Evolutionary conservation across 1,284 basidiomycete species (phyloP).

Genomic region (Salmacisia buchloeana): DNA sequence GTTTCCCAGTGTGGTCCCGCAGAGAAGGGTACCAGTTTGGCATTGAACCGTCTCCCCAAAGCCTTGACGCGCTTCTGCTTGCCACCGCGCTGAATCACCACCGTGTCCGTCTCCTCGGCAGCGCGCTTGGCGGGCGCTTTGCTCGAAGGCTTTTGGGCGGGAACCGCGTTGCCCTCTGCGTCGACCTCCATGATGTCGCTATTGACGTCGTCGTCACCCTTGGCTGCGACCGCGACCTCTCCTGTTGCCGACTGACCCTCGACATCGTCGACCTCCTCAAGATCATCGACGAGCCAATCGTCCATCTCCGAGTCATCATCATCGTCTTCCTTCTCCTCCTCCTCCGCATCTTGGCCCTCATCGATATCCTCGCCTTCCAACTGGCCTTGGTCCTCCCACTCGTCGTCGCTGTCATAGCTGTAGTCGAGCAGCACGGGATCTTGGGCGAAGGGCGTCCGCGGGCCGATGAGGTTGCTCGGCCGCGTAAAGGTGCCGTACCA

Average conservation of each 20-base stretch:
- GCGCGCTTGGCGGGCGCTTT: conserved; percentile 14
- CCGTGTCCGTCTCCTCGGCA: neutral
- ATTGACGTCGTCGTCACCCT: conserved; percentile 19
- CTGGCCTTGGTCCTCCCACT: conserved; percentile 45
- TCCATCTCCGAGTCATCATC: conserved; percentile 47
- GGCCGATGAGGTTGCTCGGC: conserved; percentile 38
- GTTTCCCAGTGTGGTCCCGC: conserved; percentile 46
- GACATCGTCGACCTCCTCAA: conserved; percentile 42
- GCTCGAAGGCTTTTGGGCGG: neutral
- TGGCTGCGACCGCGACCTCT: neutral
- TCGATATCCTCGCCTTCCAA: conserved; percentile 43
- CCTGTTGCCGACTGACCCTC: conserved; percentile 14
- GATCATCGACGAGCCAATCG: conserved; percentile 47
- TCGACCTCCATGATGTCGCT: conserved; percentile 27
- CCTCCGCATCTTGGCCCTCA: conserved; percentile 32
- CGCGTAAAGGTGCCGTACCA: conserved; percentile 46
- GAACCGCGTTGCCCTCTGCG: conserved; percentile 20
- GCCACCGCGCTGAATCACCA: conserved; percentile 9
- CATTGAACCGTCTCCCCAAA: conserved; percentile 39
- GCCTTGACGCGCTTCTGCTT: conserved; percentile 45
- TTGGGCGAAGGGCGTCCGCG: conserved; percentile 40
- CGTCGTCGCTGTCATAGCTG: conserved; percentile 46
- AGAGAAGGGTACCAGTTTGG: conserved; percentile 43
- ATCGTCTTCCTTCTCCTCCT: conserved; percentile 29
- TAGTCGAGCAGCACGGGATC: conserved; percentile 47